Evolutionary conservation across 192 early-diverging fungal species (phyloP).

Genomic region (Dimargaris cristalligena): DNA sequence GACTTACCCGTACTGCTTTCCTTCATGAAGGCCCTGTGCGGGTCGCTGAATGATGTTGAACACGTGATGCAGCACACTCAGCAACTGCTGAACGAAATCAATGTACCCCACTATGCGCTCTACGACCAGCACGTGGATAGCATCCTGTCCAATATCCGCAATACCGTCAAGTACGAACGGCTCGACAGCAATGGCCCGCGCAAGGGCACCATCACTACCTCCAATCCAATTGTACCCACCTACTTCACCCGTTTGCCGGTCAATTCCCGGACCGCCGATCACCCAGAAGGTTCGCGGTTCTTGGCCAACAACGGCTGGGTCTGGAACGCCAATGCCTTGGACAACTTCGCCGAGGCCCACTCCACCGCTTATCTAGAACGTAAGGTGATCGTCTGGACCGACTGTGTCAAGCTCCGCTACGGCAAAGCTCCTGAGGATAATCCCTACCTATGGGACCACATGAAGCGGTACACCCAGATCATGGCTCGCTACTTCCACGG

Average conservation of each 20-base stretch:
- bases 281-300: slow-evolving; percentile 48
- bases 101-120: slow-evolving; percentile 67
- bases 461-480: slow-evolving; percentile 70
- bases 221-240: slow-evolving; percentile 78
- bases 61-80: slow-evolving; percentile 30
- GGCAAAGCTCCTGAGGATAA: slow-evolving; percentile 66
- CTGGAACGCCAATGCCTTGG: slow-evolving; percentile 75
- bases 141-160: slow-evolving; percentile 55
- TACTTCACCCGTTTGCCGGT: slow-evolving; percentile 77
- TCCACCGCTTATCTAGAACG: slow-evolving; percentile 83
- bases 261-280: slow-evolving; percentile 28
- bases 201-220: slow-evolving; percentile 51
- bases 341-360: slow-evolving; percentile 79
- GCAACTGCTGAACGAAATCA: slow-evolving; percentile 66
- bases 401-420: slow-evolving; percentile 97
- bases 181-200: slow-evolving; percentile 78
- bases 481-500: slow-evolving; percentile 86
- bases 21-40: slow-evolving; percentile 13
- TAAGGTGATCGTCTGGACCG: slow-evolving; percentile 97
- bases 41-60: slow-evolving; percentile 20
- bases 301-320: slow-evolving; percentile 97
- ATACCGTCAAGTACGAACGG: slow-evolving; percentile 67
- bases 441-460: slow-evolving; percentile 94
- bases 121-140: slow-evolving; percentile 61
- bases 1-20: slow-evolving; percentile 21